A percentile compares a stretch with the other conserved stretches of the same genome.
These are phyloP conservation scores for Helicocarpus griseus DNA, from an alignment of 2,329 filamentous ascomycete species.

Conservation along the genomic window DNA sequence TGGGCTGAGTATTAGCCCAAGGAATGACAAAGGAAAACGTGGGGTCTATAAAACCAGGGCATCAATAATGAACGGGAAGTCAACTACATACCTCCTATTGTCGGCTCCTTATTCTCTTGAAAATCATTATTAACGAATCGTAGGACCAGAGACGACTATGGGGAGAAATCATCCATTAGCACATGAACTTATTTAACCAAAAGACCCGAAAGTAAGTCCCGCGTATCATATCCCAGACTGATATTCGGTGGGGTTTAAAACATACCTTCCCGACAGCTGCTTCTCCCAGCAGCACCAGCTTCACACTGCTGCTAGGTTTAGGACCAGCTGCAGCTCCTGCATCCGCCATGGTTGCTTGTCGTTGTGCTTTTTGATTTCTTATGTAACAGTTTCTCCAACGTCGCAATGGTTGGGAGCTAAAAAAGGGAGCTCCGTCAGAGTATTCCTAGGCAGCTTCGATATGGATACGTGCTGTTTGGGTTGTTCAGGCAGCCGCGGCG, in stretches of 20 bases:
- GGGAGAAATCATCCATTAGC: conserved; percentile 10
- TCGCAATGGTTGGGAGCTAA: not conserved
- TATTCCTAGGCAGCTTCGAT: too few species aligned
- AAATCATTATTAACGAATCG: conserved; percentile 99
- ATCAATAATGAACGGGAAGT: conserved; percentile 19
- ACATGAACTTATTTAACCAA: conserved; percentile 5
- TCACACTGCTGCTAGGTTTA: conserved; percentile 98
- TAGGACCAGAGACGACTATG: conserved; percentile 86
- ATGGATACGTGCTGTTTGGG: not conserved
- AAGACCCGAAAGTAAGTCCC: too few species aligned
- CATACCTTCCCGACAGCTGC: conserved; percentile 95
- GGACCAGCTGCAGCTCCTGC: conserved; percentile 55
- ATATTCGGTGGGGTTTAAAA: not conserved
- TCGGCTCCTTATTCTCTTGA: conserved; percentile 99
- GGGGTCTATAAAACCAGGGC: not conserved
- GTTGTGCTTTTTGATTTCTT: not conserved
- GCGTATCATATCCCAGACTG: not conserved
- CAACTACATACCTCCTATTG: conserved; percentile 71
- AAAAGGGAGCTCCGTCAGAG: too few species aligned
- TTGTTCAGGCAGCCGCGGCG: not conserved
- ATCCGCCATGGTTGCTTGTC: conserved; percentile 53
- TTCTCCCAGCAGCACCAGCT: conserved; percentile 94
- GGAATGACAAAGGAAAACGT: too few species aligned
- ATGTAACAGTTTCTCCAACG: not conserved
- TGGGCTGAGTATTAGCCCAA: not conserved